phyloP scores from a whole-genome alignment of 306 rosid genomes.

The Echinosophora koreensis region DNA sequence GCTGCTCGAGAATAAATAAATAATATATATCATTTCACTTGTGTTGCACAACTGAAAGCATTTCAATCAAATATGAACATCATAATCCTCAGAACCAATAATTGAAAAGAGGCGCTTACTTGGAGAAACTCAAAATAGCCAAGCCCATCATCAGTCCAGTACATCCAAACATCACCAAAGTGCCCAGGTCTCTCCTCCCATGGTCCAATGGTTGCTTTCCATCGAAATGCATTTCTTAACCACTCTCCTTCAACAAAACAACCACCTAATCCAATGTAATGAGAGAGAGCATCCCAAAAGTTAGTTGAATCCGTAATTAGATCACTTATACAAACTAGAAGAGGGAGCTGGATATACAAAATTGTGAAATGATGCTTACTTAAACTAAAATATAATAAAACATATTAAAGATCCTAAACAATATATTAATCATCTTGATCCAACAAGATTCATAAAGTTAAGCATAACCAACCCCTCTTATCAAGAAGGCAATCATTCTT shows the following conservation, averaged over 20 bases:
- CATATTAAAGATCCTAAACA: not conserved
- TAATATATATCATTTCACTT: slow-evolving; percentile 36
- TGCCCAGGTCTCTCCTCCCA: slow-evolving; percentile 99
- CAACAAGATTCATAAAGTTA: not conserved
- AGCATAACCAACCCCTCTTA: not conserved
- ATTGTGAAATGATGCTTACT: not conserved
- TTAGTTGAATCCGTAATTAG: slow-evolving; percentile 23
- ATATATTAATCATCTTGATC: not conserved
- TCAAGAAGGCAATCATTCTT: not conserved
- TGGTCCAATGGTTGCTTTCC: slow-evolving; percentile 87
- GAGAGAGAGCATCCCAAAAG: slow-evolving; percentile 27
- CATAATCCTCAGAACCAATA: slow-evolving; percentile 15
- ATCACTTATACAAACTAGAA: slow-evolving; percentile 1
- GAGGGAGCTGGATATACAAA: not conserved
- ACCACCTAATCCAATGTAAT: slow-evolving; percentile 61
- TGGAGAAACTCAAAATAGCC: slow-evolving; percentile 96
- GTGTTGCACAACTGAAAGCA: slow-evolving; percentile 4
- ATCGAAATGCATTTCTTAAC: slow-evolving; percentile 97
- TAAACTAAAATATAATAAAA: not conserved
- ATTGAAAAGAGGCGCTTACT: slow-evolving; percentile 55
- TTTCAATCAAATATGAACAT: slow-evolving; percentile 27
- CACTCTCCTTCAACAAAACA: slow-evolving; percentile 96
- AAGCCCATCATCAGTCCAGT: slow-evolving; percentile 98
- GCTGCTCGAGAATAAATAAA: slow-evolving; percentile 61
- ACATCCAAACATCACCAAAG: slow-evolving; percentile 98